Evolutionary conservation across 768 basidiomycete species (phyloP).

Genomic region (Fomitopsis pulvina): DNA sequence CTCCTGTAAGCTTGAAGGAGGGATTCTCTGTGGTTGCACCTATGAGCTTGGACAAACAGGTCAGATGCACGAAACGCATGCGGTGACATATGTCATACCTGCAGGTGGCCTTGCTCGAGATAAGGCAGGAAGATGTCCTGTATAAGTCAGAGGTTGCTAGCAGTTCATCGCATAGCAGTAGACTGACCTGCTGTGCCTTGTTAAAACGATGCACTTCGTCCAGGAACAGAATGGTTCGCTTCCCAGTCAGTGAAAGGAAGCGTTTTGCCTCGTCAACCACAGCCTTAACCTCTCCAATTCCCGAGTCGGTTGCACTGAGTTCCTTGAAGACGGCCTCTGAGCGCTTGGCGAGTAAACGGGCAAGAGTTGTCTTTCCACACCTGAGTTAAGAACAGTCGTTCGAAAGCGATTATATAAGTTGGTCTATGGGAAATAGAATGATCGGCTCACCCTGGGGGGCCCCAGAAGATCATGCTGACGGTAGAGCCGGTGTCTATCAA

Average conservation of each 20-base stretch:
- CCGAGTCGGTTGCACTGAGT: constrained; percentile 64
- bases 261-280: constrained; percentile 74
- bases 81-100: constrained; percentile 24
- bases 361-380: constrained; percentile 73
- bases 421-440: neutral
- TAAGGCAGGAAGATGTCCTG: constrained; percentile 79
- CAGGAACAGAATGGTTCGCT: constrained; percentile 68
- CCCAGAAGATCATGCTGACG: constrained; percentile 68
- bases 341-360: constrained; percentile 57
- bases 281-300: constrained; percentile 64
- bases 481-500: constrained; percentile 42
- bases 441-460: constrained; percentile 54
- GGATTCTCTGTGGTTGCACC: constrained; percentile 90
- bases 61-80: neutral
- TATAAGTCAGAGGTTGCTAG: constrained; percentile 6
- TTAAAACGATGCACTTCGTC: constrained; percentile 85
- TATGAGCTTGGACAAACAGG: constrained; percentile 39
- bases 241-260: constrained; percentile 55
- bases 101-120: constrained; percentile 72
- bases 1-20: constrained; percentile 72
- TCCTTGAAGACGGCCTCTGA: constrained; percentile 65
- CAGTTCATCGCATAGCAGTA: neutral
- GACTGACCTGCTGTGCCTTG: constrained; percentile 57
- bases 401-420: neutral
- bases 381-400: constrained; percentile 22